Evolutionary conservation across 129 eudicot species (phyloP).

Genomic region (Glebionis coronaria): DNA sequence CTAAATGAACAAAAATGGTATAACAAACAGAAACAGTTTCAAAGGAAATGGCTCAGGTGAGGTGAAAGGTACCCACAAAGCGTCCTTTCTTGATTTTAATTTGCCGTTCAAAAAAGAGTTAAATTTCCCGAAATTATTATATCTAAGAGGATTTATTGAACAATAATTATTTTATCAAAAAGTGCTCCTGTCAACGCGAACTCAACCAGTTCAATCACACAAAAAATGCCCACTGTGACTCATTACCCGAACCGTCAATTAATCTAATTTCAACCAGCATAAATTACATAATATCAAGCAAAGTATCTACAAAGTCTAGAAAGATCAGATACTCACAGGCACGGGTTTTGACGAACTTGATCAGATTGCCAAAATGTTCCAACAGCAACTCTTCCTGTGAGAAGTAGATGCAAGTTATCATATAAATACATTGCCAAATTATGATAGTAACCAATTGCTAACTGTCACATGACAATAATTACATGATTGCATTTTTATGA

Average conservation of each 20-base stretch:
- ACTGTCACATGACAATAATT: background rate
- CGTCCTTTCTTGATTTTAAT: no score
- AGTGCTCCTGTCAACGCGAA: no score
- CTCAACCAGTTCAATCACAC: no score
- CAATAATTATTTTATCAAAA: no score
- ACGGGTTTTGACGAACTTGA: constrained; percentile 88
- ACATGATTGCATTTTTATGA: constrained; percentile 2
- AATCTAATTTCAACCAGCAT: background rate
- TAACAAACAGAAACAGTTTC: no score
- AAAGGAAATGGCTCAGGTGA: no score
- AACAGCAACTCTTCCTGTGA: constrained; percentile 84
- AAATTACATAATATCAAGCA: background rate
- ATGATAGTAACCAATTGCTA: no score
- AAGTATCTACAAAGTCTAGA: background rate
- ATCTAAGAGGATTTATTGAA: no score
- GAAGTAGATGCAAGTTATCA: background rate
- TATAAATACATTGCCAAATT: background rate
- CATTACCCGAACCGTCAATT: no score
- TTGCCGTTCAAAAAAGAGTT: no score
- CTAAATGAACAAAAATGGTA: no score
- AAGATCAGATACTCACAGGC: constrained; percentile 58
- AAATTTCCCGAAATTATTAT: background rate
- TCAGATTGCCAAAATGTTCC: constrained; percentile 88
- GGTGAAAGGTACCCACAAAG: no score
- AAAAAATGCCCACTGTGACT: background rate